phyloP scores from a whole-genome alignment of 2,329 filamentous ascomycete genomes.

The Alternaria sp. region DNA sequence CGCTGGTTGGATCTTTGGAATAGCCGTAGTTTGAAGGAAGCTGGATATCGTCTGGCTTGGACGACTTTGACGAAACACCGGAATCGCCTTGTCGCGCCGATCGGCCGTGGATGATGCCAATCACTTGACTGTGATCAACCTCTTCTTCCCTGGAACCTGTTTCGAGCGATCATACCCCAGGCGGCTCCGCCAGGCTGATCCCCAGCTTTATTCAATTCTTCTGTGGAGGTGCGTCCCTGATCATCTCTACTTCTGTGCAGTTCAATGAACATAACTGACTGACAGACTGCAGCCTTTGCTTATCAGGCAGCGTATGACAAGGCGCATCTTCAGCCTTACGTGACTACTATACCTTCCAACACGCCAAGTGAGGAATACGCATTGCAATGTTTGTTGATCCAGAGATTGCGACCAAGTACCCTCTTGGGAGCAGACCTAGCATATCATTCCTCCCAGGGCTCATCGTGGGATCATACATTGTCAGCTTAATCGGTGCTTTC shows the following conservation, averaged over 20 bases:
- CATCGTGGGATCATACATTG: constrained; percentile 64
- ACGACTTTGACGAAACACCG: background rate
- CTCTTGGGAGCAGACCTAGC: constrained; percentile 44
- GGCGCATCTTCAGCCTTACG: background rate
- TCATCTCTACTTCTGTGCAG: background rate
- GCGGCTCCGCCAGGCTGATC: background rate
- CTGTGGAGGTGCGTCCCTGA: background rate
- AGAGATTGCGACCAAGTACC: constrained; percentile 37
- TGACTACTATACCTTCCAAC: background rate
- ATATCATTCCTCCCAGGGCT: constrained; percentile 56
- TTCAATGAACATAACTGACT: background rate
- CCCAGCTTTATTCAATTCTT: background rate
- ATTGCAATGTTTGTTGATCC: constrained; percentile 18
- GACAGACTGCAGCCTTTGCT: background rate
- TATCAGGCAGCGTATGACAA: background rate
- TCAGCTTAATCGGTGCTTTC: constrained; percentile 77
- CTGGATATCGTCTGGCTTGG: background rate
- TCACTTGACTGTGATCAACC: background rate
- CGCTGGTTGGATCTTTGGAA: constrained; percentile 1
- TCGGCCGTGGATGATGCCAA: constrained; percentile 5
- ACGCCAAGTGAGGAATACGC: background rate
- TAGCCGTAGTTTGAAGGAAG: constrained; percentile 7
- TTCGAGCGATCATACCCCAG: background rate
- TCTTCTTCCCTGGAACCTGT: background rate
- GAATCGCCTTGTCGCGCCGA: background rate